Conservation (phyloP, 345 rosid species). For the Cardamine occulta region DNA sequence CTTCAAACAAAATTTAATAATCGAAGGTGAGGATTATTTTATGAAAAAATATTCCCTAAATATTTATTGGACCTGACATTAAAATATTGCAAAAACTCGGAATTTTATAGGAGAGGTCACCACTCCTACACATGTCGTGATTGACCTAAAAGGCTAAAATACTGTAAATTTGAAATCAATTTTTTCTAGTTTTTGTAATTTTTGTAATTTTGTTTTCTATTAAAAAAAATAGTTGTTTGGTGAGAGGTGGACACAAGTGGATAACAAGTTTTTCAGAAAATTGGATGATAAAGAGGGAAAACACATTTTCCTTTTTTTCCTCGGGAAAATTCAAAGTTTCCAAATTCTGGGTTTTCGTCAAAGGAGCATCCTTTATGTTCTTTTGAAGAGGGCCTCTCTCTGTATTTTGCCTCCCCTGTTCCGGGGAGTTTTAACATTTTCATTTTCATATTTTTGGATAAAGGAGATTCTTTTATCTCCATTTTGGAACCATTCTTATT, state of each 20-base stretch:
- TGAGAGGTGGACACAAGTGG: slow-evolving; percentile 45
- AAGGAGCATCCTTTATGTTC: slow-evolving; percentile 40
- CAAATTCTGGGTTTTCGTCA: slow-evolving; percentile 38
- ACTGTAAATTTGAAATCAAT: background rate
- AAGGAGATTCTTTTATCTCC: slow-evolving; percentile 17
- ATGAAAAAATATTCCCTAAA: background rate
- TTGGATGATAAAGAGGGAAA: slow-evolving; percentile 35
- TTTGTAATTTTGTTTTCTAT: background rate
- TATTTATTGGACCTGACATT: slow-evolving; percentile 13
- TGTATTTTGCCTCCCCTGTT: slow-evolving; percentile 35
- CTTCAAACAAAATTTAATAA: background rate
- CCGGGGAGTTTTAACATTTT: slow-evolving; percentile 24
- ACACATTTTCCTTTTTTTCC: slow-evolving; percentile 20
- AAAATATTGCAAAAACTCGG: slow-evolving; percentile 37
- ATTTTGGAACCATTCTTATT: slow-evolving; percentile 9
- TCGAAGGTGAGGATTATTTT: background rate
- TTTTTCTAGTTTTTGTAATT: background rate
- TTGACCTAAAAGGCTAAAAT: background rate
- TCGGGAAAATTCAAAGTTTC: slow-evolving; percentile 25
- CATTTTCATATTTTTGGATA: background rate
- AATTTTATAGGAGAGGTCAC: slow-evolving; percentile 22
- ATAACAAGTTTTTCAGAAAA: slow-evolving; percentile 19
- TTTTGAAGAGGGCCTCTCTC: slow-evolving; percentile 26
- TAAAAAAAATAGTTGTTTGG: slow-evolving; percentile 1
- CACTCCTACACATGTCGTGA: slow-evolving; percentile 38